Conservation (phyloP, 1,284 basidiomycete species). For the Phylloporus sp. region DNA sequence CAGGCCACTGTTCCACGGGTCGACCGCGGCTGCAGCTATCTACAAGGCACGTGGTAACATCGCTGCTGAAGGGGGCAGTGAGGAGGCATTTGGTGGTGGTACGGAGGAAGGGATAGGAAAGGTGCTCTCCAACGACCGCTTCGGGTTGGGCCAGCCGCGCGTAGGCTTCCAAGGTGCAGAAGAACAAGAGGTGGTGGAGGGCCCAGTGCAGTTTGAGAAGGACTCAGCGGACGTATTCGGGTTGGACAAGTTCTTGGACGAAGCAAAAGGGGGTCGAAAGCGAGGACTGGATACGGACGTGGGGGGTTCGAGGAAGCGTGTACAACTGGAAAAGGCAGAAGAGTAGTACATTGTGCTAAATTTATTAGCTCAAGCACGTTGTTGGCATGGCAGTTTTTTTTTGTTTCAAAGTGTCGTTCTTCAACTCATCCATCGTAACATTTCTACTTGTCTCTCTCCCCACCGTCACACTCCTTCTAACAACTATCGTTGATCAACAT, state of each 20-base stretch:
- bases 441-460: not conserved
- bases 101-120: constrained; percentile 92
- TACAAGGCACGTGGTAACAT: constrained; percentile 93
- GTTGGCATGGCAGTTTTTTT: constrained; percentile 19
- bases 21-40: constrained; percentile 94
- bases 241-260: constrained; percentile 95
- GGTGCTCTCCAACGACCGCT: constrained; percentile 93
- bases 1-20: constrained; percentile 94
- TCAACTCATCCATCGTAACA: constrained; percentile 8
- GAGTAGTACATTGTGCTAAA: too few relatives aligned
- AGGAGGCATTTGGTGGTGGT: constrained; percentile 91
- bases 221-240: constrained; percentile 98
- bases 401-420: constrained; percentile 11
- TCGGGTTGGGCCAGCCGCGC: constrained; percentile 85
- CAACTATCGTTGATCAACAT: not conserved
- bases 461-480: constrained; percentile 23
- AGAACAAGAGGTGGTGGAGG: constrained; percentile 83
- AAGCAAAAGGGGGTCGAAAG: constrained; percentile 94
- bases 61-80: constrained; percentile 67
- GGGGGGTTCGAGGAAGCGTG: constrained; percentile 72
- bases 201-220: constrained; percentile 99
- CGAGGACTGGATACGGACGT: constrained; percentile 80
- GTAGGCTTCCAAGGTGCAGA: constrained; percentile 89
- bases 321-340: constrained; percentile 70
- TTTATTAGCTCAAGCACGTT: too few relatives aligned